These are phyloP conservation scores for Scheffersomyces stipitis DNA, from an alignment of 805 yeast species.

Conservation along the genomic window DNA sequence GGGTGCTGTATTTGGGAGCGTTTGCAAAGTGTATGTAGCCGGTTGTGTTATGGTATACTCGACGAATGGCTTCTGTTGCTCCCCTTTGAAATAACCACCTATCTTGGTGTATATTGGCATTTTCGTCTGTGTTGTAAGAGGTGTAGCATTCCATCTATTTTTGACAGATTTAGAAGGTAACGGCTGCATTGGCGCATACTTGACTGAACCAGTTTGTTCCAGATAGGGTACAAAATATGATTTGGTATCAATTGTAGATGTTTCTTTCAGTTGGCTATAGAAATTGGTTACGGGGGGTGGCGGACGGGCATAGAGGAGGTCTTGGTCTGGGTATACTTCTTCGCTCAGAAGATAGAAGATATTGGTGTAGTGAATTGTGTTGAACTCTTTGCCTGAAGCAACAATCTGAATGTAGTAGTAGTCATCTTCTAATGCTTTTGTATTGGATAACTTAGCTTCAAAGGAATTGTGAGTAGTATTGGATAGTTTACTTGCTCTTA, in stretches of 20 bases:
- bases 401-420: constrained; percentile 1
- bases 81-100: not conserved
- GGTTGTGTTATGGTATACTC: constrained; percentile 1
- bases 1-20: not conserved
- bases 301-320: not conserved
- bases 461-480: not conserved
- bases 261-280: too few relatives aligned
- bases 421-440: not conserved
- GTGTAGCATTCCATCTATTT: constrained; percentile 2
- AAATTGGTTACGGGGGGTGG: not conserved
- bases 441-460: not conserved
- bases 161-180: not conserved
- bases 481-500: not conserved
- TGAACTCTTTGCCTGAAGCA: not conserved
- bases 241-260: not conserved
- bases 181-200: constrained; percentile 5
- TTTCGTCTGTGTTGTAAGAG: not conserved
- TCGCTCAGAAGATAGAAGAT: not conserved
- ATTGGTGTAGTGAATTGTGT: constrained; percentile 3
- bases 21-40: not conserved
- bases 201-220: not conserved
- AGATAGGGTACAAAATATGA: constrained; percentile 3
- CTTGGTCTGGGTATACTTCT: not conserved
- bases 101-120: not conserved
- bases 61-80: not conserved